These are phyloP conservation scores for Tinospora cordifolia DNA, from an alignment of 164 flowering plant species.

Conservation along the genomic window DNA sequence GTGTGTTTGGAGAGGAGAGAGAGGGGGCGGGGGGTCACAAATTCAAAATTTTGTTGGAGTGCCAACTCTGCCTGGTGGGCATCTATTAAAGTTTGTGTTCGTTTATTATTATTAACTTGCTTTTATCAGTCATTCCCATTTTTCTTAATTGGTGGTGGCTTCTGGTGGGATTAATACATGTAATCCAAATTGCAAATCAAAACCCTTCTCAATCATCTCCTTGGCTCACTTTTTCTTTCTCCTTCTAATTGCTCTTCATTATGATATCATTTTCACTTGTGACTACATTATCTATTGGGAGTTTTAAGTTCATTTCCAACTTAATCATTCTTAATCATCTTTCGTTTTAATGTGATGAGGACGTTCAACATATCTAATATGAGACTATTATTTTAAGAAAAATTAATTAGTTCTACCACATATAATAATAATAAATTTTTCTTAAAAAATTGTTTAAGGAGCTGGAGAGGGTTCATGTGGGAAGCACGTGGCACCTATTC, in stretches of 20 bases:
- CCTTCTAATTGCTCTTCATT: neutral
- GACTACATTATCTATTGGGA: no score
- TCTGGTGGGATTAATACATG: neutral
- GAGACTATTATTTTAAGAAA: no score
- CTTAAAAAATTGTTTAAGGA: neutral
- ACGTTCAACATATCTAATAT: no score
- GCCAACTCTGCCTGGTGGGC: conserved; percentile 1
- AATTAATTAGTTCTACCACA: no score
- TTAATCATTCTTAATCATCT: no score
- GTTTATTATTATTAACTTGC: neutral
- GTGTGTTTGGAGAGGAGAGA: no score
- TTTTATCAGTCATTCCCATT: neutral
- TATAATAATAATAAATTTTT: no score
- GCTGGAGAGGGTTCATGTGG: neutral
- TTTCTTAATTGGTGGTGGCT: neutral
- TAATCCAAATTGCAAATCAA: neutral
- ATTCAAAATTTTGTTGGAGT: neutral
- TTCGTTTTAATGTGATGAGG: no score
- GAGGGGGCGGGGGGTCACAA: conserved; percentile 1
- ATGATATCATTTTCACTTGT: no score
- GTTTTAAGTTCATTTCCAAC: no score
- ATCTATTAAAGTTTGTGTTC: neutral
- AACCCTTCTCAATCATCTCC: neutral
- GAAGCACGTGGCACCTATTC: neutral
- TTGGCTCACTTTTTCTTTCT: neutral